Evolutionary conservation across 1,284 basidiomycete genomes (phyloP).

Genomic region (Malassezia slooffiae): DNA sequence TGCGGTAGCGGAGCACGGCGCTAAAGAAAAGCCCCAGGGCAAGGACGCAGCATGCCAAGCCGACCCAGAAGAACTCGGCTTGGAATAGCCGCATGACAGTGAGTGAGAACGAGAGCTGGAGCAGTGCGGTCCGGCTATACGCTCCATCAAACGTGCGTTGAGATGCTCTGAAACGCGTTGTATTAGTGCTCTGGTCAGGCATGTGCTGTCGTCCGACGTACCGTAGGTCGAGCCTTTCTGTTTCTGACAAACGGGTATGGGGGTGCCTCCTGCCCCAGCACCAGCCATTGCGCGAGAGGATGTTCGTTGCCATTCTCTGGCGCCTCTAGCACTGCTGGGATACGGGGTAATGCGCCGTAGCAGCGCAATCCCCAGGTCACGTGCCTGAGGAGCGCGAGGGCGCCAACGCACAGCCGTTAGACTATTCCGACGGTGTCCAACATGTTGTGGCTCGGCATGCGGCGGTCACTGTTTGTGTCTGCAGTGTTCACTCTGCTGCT

Average conservation of each 20-base stretch:
- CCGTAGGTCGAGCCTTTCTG: conserved; percentile 10
- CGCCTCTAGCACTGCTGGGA: too few species aligned
- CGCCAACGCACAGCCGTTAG: too few species aligned
- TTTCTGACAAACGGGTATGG: conserved; percentile 2
- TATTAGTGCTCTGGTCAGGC: neutral
- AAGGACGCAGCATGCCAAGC: conserved; percentile 9
- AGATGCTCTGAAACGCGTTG: conserved; percentile 12
- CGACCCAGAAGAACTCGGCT: conserved; percentile 15
- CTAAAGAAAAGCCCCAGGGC: conserved; percentile 9
- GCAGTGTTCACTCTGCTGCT: too few species aligned
- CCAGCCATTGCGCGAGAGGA: too few species aligned
- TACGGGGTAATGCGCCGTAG: too few species aligned
- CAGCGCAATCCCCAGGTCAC: too few species aligned
- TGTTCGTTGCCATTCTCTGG: too few species aligned
- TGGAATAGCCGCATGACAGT: conserved; percentile 9
- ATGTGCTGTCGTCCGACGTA: conserved; percentile 1
- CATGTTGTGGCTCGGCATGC: too few species aligned
- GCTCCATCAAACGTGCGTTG: conserved; percentile 17
- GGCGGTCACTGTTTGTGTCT: too few species aligned
- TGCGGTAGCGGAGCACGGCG: conserved; percentile 6
- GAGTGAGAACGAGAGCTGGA: conserved; percentile 9
- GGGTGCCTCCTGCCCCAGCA: too few species aligned
- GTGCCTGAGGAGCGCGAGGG: too few species aligned
- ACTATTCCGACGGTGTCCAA: too few species aligned
- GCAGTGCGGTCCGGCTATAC: conserved; percentile 10